These are phyloP conservation scores for Flaveria brownii DNA, from an alignment of 129 eudicot species.

Conservation along the genomic window DNA sequence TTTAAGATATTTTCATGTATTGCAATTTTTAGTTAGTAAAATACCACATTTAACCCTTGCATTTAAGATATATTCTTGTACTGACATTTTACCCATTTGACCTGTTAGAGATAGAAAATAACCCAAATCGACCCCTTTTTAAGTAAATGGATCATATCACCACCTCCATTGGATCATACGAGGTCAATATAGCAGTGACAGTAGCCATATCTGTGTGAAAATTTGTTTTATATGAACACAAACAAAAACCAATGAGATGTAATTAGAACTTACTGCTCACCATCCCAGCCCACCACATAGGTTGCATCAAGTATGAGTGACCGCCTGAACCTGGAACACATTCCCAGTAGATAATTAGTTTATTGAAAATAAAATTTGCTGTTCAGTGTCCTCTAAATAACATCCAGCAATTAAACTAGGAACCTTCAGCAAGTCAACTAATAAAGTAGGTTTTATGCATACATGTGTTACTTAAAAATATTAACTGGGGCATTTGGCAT, in stretches of 20 bases:
- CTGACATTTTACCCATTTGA: neutral
- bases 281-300: slow-evolving; percentile 98
- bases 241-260: slow-evolving; percentile 1
- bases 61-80: neutral
- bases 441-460: neutral
- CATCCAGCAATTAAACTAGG: neutral
- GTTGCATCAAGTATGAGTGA: slow-evolving; percentile 69
- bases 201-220: neutral
- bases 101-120: neutral
- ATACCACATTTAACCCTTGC: neutral
- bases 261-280: slow-evolving; percentile 62
- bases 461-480: neutral
- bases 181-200: neutral
- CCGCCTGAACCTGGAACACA: slow-evolving; percentile 76
- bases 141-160: neutral
- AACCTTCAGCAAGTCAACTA: neutral
- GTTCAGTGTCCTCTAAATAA: neutral
- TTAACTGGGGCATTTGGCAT: neutral
- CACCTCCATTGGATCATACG: neutral
- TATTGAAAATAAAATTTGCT: neutral
- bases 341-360: neutral
- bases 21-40: neutral
- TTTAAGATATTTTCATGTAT: neutral
- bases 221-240: neutral
- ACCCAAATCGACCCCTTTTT: neutral